These are phyloP conservation scores for Phialocephala subalpina DNA, from an alignment of 2,329 filamentous ascomycete genomes.

Conservation along the genomic window DNA sequence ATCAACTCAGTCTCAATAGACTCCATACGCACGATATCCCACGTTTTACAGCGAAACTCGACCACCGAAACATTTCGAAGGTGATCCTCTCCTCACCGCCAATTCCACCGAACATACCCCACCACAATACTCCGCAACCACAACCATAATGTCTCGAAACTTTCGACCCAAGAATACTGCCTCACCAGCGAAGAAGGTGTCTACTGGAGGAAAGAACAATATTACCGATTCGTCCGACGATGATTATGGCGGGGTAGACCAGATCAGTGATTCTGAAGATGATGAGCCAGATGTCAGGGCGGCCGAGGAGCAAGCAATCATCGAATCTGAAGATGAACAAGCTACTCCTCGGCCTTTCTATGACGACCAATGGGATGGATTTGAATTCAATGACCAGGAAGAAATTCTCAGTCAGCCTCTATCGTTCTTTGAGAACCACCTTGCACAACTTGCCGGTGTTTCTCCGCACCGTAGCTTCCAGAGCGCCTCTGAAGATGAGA, in stretches of 20 bases:
- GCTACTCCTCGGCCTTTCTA: slow-evolving; percentile 43
- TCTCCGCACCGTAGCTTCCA: slow-evolving; percentile 1
- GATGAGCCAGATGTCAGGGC: slow-evolving; percentile 81
- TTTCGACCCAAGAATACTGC: slow-evolving; percentile 56
- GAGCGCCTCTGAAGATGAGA: slow-evolving; percentile 23
- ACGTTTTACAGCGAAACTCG: slow-evolving; percentile 12
- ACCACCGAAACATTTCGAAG: slow-evolving; percentile 11
- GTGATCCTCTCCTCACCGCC: slow-evolving; percentile 32
- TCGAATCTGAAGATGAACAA: slow-evolving; percentile 56
- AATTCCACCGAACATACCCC: slow-evolving; percentile 21
- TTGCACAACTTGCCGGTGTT: background rate
- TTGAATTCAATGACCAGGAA: slow-evolving; percentile 51
- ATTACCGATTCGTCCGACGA: slow-evolving; percentile 63
- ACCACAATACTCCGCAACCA: slow-evolving; percentile 14
- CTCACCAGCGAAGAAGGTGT: slow-evolving; percentile 42
- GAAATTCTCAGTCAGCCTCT: slow-evolving; percentile 25
- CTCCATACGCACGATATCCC: slow-evolving; percentile 1
- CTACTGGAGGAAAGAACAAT: slow-evolving; percentile 21
- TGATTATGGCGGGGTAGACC: slow-evolving; percentile 79
- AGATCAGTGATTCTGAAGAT: slow-evolving; percentile 81
- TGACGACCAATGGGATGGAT: slow-evolving; percentile 63
- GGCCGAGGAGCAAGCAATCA: slow-evolving; percentile 80
- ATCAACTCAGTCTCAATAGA: slow-evolving; percentile 27
- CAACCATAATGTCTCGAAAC: slow-evolving; percentile 53
- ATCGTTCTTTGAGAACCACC: slow-evolving; percentile 45